Percentiles rank a stretch among this genome's conserved stretches.
These are phyloP conservation scores for Dissophora ornata DNA, from an alignment of 192 early-diverging fungal genomes.

Conservation along the genomic window DNA sequence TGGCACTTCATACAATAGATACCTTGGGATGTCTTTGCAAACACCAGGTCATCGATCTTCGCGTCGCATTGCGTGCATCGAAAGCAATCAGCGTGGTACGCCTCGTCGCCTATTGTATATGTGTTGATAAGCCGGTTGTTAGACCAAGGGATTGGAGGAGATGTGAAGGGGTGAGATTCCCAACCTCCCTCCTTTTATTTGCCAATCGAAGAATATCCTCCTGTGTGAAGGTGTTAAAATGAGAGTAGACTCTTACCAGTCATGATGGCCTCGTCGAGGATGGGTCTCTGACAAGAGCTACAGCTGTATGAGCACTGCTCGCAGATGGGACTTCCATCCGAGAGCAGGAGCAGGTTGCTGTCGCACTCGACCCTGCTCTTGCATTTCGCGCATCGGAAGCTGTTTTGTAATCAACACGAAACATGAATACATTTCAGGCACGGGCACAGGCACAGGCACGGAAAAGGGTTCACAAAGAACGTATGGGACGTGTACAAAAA, in stretches of 20 bases:
- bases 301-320: constrained; percentile 86
- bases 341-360: constrained; percentile 78
- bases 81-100: constrained; percentile 87
- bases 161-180: constrained; percentile 9
- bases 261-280: constrained; percentile 87
- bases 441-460: constrained; percentile 2
- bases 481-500: too few species aligned
- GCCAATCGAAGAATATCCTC: too few species aligned
- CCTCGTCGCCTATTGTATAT: constrained; percentile 67
- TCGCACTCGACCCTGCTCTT: constrained; percentile 77
- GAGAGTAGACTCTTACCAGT: constrained; percentile 63
- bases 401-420: constrained; percentile 24
- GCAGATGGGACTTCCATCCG: constrained; percentile 86
- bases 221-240: not conserved
- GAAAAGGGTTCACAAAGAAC: not conserved
- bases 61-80: constrained; percentile 77
- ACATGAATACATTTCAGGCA: not conserved
- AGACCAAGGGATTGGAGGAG: too few species aligned
- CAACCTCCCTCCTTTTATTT: too few species aligned
- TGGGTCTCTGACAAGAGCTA: constrained; percentile 75
- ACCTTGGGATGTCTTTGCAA: constrained; percentile 84
- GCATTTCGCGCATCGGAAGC: constrained; percentile 85
- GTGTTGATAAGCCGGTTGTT: too few species aligned
- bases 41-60: constrained; percentile 81
- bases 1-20: constrained; percentile 82